A percentile compares a stretch with the other conserved stretches of the same genome.
Conservation (phyloP, 2,329 filamentous ascomycete genomes). For the Esteya vermicola region DNA sequence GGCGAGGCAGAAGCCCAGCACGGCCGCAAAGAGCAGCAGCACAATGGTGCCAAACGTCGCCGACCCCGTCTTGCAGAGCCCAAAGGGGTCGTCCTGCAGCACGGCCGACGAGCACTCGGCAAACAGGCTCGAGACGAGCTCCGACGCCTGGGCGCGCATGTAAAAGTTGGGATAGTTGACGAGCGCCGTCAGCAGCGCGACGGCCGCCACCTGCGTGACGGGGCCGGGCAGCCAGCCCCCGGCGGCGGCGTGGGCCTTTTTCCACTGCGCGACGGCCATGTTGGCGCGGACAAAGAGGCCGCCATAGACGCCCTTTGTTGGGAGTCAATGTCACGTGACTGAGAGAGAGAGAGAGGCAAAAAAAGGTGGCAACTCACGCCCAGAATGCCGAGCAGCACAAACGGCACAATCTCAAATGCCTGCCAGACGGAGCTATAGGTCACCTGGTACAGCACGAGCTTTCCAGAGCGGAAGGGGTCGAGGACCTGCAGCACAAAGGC, state of each 20-base stretch:
- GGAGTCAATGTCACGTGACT: too few species aligned
- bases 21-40: slow-evolving; percentile 65
- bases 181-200: slow-evolving; percentile 69
- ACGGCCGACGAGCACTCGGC: slow-evolving; percentile 71
- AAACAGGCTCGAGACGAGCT: slow-evolving; percentile 85
- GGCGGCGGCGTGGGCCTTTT: slow-evolving; percentile 49
- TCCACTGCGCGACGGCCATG: slow-evolving; percentile 72
- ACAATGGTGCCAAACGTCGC: slow-evolving; percentile 72
- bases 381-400: slow-evolving; percentile 70
- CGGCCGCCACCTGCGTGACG: slow-evolving; percentile 62
- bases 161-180: slow-evolving; percentile 95
- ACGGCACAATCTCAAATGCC: slow-evolving; percentile 83
- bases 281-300: slow-evolving; percentile 92
- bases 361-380: slow-evolving; percentile 38
- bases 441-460: slow-evolving; percentile 91
- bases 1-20: slow-evolving; percentile 74
- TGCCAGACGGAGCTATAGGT: slow-evolving; percentile 89
- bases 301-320: slow-evolving; percentile 66
- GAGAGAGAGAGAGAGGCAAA: not conserved
- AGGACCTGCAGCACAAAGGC: slow-evolving; percentile 84
- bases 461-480: slow-evolving; percentile 88
- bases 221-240: slow-evolving; percentile 53
- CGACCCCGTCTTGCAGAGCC: slow-evolving; percentile 76
- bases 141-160: slow-evolving; percentile 83
- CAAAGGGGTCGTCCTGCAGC: slow-evolving; percentile 60